Evolutionary conservation across 805 yeast species (phyloP).

Genomic region (Wickerhamomyces pijperi): DNA sequence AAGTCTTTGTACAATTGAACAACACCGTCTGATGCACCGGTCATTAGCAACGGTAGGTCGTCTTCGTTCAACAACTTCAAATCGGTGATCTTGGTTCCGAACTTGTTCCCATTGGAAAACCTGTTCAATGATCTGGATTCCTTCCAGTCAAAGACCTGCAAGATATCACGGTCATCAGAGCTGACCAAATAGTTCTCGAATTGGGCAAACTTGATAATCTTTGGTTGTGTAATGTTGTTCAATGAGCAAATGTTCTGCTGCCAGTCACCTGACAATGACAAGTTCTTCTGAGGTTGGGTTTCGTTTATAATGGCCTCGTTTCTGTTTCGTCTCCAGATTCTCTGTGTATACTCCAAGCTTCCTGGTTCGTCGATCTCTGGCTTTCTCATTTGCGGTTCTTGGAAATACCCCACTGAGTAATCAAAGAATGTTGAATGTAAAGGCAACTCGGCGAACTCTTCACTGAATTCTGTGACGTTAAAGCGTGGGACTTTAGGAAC

Average conservation of each 20-base stretch:
- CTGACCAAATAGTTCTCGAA: slow-evolving; percentile 77
- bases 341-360: slow-evolving; percentile 67
- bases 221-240: slow-evolving; percentile 73
- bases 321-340: slow-evolving; percentile 83
- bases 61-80: slow-evolving; percentile 84
- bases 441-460: slow-evolving; percentile 30
- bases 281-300: slow-evolving; percentile 81
- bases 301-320: slow-evolving; percentile 79
- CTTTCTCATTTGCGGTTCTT: slow-evolving; percentile 88
- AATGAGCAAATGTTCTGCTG: slow-evolving; percentile 44
- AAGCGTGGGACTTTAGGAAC: slow-evolving; percentile 51
- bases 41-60: slow-evolving; percentile 70
- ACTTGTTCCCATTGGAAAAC: slow-evolving; percentile 77
- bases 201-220: slow-evolving; percentile 70
- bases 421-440: slow-evolving; percentile 55
- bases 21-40: slow-evolving; percentile 94
- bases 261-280: slow-evolving; percentile 85
- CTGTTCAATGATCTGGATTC: slow-evolving; percentile 42
- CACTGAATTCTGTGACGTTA: slow-evolving; percentile 14
- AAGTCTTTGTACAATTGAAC: slow-evolving; percentile 76
- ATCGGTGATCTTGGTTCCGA: slow-evolving; percentile 83
- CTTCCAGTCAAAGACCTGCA: slow-evolving; percentile 86
- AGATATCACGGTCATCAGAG: slow-evolving; percentile 73
- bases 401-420: slow-evolving; percentile 80
- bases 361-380: slow-evolving; percentile 88